phyloP scores from a whole-genome alignment of 1,284 basidiomycete species.

The Xanthoconium separans region DNA sequence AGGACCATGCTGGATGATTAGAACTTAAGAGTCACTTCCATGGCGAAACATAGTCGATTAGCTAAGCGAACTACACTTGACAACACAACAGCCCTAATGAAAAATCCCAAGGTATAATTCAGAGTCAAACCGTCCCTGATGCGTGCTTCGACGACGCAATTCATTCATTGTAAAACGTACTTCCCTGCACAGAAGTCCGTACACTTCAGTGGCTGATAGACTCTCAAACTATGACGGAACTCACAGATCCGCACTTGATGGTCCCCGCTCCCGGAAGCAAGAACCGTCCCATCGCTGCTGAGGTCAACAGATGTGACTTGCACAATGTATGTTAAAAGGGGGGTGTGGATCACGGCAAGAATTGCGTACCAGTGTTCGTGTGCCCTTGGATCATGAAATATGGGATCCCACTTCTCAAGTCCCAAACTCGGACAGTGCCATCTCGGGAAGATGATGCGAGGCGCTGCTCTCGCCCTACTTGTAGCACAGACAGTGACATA shows the following conservation, averaged over 20 bases:
- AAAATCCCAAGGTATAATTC: no score
- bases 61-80: slow-evolving; percentile 19
- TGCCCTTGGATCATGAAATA: slow-evolving; percentile 37
- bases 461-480: slow-evolving; percentile 35
- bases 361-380: slow-evolving; percentile 33
- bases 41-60: slow-evolving; percentile 14
- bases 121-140: background rate
- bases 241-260: slow-evolving; percentile 78
- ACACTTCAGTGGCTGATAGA: slow-evolving; percentile 23
- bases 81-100: background rate
- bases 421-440: slow-evolving; percentile 35
- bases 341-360: slow-evolving; percentile 21
- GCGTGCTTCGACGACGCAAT: background rate
- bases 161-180: slow-evolving; percentile 26
- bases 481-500: slow-evolving; percentile 31
- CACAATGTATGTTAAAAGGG: slow-evolving; percentile 11
- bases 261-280: slow-evolving; percentile 91
- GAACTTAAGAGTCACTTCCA: background rate
- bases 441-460: slow-evolving; percentile 35
- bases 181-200: slow-evolving; percentile 24
- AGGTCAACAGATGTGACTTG: slow-evolving; percentile 86
- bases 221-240: slow-evolving; percentile 13
- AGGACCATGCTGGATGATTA: slow-evolving; percentile 55
- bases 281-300: slow-evolving; percentile 66
- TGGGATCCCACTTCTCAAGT: slow-evolving; percentile 29